Base-by-base conservation (phyloP, 129 eudicot genomes). In the Saposhnikovia divaricata region DNA sequence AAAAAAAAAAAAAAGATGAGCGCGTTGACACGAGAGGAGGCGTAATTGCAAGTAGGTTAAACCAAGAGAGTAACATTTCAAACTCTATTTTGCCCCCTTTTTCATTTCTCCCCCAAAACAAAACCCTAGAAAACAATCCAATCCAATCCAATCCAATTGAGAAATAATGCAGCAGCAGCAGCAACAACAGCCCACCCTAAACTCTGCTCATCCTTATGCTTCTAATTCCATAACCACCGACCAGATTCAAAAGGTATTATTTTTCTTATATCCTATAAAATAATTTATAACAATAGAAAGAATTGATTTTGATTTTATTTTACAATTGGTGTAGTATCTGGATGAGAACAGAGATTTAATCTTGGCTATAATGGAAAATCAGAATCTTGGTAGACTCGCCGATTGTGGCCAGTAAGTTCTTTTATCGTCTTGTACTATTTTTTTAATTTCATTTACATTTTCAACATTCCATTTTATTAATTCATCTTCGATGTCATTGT, bases 401-500 rank as follows among this genome's bases (percentile, higher is more conserved):
- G 98, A 93, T 77, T 88, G 93, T 72, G 96, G 96, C 72, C 97
- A 91, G 98, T 93, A 86, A 89, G 98, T 93, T 85, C 9, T 14
- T 10, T 21, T 23, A 4, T 2, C 25, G 16, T 7, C 11, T 5
- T 9, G 5, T 25, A 40, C 39, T 40, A 28, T 42, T 3, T 14
- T n/a, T 19, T 2, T 34, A 34, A 34, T 34, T 34, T 34, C 37
- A 34, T 34, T 71, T 10, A 18, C 6, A 0, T 23, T 10, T 15
- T 25, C 12, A 28, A 66, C 37, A 1, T 38, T 21, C 27, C 14
- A 8, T 16, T 21, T 38, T 39, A 19, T 72, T 43, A 72, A 21
- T 21, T 34, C 37, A 31, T 31, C 34, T 31, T 31, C 34, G 34
- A 31, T 31, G 34, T 31, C 34, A 34, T 34, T 51, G 21, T 51